A percentile compares a stretch with the other conserved stretches of the same genome.
Evolutionary conservation across 768 basidiomycete genomes (phyloP).

Genomic region (Cystobasidiopsis lactophilus): DNA sequence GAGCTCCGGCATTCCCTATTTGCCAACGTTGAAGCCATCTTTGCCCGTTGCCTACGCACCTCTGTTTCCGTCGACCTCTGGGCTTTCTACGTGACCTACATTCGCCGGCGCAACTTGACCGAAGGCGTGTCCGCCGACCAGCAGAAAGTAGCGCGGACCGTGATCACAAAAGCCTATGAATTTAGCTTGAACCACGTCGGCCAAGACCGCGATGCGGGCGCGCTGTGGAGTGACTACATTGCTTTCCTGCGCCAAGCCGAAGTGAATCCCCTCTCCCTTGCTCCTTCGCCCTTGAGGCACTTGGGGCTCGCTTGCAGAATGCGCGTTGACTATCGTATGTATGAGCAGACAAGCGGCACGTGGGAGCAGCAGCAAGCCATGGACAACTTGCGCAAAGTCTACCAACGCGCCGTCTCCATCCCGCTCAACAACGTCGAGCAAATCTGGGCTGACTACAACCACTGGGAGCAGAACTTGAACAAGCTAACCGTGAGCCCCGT

Average conservation of each 20-base stretch:
- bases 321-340: too few relatives aligned
- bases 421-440: constrained; percentile 80
- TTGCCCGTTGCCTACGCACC: constrained; percentile 60
- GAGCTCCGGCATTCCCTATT: constrained; percentile 34
- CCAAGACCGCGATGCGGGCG: constrained; percentile 72
- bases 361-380: constrained; percentile 95
- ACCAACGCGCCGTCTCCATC: constrained; percentile 81
- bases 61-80: constrained; percentile 77
- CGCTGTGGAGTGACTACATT: constrained; percentile 88
- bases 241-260: constrained; percentile 61
- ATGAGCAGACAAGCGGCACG: constrained; percentile 41
- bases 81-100: constrained; percentile 82
- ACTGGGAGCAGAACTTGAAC: constrained; percentile 73
- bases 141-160: constrained; percentile 39
- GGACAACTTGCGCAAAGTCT: constrained; percentile 73
- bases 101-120: constrained; percentile 41
- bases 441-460: constrained; percentile 81
- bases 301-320: background rate
- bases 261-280: constrained; percentile 29
- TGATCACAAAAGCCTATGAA: constrained; percentile 71
- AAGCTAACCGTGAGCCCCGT: constrained; percentile 43
- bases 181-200: constrained; percentile 75
- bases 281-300: background rate
- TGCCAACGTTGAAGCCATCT: constrained; percentile 62
- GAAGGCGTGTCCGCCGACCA: constrained; percentile 21